These are phyloP conservation scores for Podospora tetraspora DNA, from an alignment of 495 filamentous ascomycete species.

Conservation along the genomic window DNA sequence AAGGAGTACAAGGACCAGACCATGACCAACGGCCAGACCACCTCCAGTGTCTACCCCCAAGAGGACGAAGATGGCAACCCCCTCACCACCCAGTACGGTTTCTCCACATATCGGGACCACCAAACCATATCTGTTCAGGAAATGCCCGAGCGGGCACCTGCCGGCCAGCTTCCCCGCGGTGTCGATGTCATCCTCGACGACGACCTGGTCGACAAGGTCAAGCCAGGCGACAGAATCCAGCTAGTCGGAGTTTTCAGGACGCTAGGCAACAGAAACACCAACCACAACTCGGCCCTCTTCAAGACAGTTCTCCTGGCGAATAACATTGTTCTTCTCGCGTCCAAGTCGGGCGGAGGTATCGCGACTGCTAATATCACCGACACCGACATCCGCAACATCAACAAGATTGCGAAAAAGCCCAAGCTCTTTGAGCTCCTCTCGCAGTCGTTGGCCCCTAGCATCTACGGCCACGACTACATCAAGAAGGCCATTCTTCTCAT, in stretches of 20 bases:
- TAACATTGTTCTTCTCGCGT: slow-evolving; percentile 90
- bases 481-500: slow-evolving; percentile 97
- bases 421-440: slow-evolving; percentile 89
- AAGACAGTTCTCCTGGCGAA: slow-evolving; percentile 91
- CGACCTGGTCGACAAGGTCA: slow-evolving; percentile 89
- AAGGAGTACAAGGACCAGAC: slow-evolving; percentile 93
- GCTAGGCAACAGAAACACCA: slow-evolving; percentile 87
- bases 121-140: slow-evolving; percentile 98
- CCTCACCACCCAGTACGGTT: slow-evolving; percentile 91
- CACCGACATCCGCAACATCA: slow-evolving; percentile 96
- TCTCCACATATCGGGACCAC: slow-evolving; percentile 93
- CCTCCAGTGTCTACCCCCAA: slow-evolving; percentile 85
- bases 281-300: slow-evolving; percentile 82
- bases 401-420: slow-evolving; percentile 93
- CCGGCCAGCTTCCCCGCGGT: slow-evolving; percentile 89
- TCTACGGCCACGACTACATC: slow-evolving; percentile 95
- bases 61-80: slow-evolving; percentile 80
- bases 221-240: slow-evolving; percentile 94
- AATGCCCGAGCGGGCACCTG: slow-evolving; percentile 96
- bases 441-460: slow-evolving; percentile 96
- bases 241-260: slow-evolving; percentile 91
- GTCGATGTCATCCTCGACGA: slow-evolving; percentile 98
- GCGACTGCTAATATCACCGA: slow-evolving; percentile 93
- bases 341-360: slow-evolving; percentile 91
- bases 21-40: slow-evolving; percentile 84